Base-by-base conservation (phyloP, 2,329 filamentous ascomycete species). In the Aspergillus japonicus region DNA sequence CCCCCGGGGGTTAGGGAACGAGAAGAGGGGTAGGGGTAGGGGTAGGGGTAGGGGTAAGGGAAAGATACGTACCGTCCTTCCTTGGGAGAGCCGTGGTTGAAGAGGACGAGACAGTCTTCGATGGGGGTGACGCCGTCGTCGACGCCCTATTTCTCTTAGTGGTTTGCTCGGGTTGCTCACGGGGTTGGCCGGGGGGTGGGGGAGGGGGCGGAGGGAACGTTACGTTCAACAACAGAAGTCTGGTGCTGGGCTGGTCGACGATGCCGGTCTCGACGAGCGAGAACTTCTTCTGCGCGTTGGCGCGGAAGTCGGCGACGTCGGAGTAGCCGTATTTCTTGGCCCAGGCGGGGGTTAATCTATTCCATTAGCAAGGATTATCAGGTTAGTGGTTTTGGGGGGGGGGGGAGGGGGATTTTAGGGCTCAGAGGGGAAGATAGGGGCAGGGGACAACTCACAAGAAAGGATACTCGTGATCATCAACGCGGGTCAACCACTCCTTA, bases 391-490 rank as follows among this genome's bases (percentile, higher is more conserved):
- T 33, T 23, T 23, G 11, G 14, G 10, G 21, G 21, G 21, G n/a
- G 2, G 48, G 4, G 14, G 48, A 5, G 24, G 48, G 12, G 23
- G 23, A 4, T 23, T 23, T 2, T 23, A 2, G 23, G 23, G 23
- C 23, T 24, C 21, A 6, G 39, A 12, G 39, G 39, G 39, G 33
- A 29, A 14, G 23, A 39, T 6, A 26, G 26, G 5, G 2, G n/a
- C 14, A 31, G n/a, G 29, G 5, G 29, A 16, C 19, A 2, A 75
- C 77, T 73, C 62, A 82, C 77, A 74, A 65, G 65, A 88, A 88
- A 1, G 86, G 86, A 70, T 88, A 90, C 74, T 90, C 87, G 64
- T 89, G 86, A 21, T 85, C 82, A 64, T 89, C 85, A 0, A 84
- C 85, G 64, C 78, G 81, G 54, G 82, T 80, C 42, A 90, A 72